Evolutionary conservation across 495 filamentous ascomycete species (phyloP).

Genomic region (Xylaria grammica): DNA sequence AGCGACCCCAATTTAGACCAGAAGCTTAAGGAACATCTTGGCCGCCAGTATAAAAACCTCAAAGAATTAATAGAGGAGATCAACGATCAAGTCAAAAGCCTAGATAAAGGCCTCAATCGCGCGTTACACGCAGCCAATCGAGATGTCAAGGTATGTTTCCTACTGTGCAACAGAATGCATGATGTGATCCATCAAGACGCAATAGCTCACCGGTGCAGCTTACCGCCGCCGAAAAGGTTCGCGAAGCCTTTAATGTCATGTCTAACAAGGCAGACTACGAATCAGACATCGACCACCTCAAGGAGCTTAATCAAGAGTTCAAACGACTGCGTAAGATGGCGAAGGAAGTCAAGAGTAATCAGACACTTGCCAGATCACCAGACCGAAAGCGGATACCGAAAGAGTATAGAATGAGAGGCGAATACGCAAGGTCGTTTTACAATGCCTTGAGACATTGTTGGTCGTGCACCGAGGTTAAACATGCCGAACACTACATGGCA

Average conservation of each 20-base stretch:
- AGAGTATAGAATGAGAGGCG: constrained; percentile 2
- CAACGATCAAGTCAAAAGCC: neutral
- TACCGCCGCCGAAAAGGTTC: neutral
- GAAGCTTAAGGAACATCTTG: neutral
- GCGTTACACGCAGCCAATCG: neutral
- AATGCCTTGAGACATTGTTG: constrained; percentile 10
- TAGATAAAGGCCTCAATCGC: constrained; percentile 8
- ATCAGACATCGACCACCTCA: neutral
- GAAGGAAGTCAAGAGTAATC: constrained; percentile 4
- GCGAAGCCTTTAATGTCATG: constrained; percentile 4
- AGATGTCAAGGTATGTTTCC: constrained; percentile 4
- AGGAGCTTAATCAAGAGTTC: constrained; percentile 8
- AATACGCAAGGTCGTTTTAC: constrained; percentile 11
- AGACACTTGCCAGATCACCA: neutral
- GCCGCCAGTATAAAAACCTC: constrained; percentile 7
- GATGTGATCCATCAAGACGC: neutral
- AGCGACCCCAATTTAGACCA: neutral
- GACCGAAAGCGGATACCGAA: neutral
- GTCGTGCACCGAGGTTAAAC: constrained; percentile 3
- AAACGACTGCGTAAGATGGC: constrained; percentile 7
- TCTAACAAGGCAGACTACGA: constrained; percentile 9
- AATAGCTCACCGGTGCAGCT: neutral
- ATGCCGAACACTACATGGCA: constrained; percentile 7
- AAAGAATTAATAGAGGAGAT: constrained; percentile 5
- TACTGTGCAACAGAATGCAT: neutral